These are phyloP conservation scores for Macrolepiota albuminosa DNA, from an alignment of 768 basidiomycete genomes.

Conservation along the genomic window DNA sequence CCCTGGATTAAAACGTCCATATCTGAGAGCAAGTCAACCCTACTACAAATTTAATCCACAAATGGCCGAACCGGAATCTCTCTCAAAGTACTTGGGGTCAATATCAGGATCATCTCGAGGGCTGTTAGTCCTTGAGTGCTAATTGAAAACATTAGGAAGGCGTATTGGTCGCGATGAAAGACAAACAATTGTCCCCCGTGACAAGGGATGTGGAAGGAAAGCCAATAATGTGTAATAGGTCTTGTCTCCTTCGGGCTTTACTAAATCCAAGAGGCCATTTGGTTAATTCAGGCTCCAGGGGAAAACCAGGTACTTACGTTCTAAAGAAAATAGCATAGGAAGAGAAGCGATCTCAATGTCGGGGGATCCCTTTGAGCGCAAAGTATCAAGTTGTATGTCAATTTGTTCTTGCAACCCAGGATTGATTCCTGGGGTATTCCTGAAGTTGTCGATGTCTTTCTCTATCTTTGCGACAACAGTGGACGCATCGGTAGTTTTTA, in stretches of 20 bases:
- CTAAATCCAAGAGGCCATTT: conserved; percentile 12
- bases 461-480: conserved; percentile 17
- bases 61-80: conserved; percentile 30
- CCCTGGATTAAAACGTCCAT: conserved; percentile 16
- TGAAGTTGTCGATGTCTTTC: conserved; percentile 20
- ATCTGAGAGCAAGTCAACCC: neutral
- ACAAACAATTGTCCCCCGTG: conserved; percentile 45
- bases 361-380: conserved; percentile 21
- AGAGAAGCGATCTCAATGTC: conserved; percentile 22
- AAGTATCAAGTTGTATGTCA: conserved; percentile 27
- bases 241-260: conserved; percentile 31
- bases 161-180: neutral
- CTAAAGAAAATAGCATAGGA: conserved; percentile 18
- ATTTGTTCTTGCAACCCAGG: conserved; percentile 37
- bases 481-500: conserved; percentile 14
- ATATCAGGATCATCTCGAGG: conserved; percentile 30
- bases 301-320: conserved; percentile 3
- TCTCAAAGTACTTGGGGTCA: conserved; percentile 39
- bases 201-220: conserved; percentile 40
- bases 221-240: conserved; percentile 35
- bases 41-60: neutral
- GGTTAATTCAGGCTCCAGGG: neutral
- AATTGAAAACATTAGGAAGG: neutral
- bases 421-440: conserved; percentile 16
- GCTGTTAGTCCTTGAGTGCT: conserved; percentile 29